Evolutionary conservation across 2,329 filamentous ascomycete species (phyloP).

Genomic region (Zymoseptoria ardabiliae): DNA sequence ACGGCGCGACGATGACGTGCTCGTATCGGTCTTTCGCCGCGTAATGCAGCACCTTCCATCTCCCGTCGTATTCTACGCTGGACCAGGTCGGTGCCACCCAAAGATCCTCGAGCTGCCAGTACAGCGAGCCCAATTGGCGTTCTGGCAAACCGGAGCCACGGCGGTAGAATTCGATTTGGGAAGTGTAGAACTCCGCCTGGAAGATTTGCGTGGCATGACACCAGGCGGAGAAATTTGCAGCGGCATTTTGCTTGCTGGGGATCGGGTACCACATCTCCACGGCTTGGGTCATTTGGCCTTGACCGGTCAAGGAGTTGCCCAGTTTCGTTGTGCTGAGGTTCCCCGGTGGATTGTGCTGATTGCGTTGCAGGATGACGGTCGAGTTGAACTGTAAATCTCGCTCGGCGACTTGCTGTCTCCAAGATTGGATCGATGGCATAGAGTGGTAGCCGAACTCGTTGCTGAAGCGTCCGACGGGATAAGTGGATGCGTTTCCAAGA

Average conservation of each 20-base stretch:
- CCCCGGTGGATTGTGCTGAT: slow-evolving; percentile 52
- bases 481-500: slow-evolving; percentile 49
- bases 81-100: slow-evolving; percentile 56
- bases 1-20: slow-evolving; percentile 52
- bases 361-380: slow-evolving; percentile 47
- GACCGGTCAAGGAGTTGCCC: slow-evolving; percentile 37
- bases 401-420: slow-evolving; percentile 47
- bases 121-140: slow-evolving; percentile 52
- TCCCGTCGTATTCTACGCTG: slow-evolving; percentile 54
- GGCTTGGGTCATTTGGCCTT: slow-evolving; percentile 53
- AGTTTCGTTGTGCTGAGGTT: slow-evolving; percentile 43
- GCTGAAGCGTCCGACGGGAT: slow-evolving; percentile 53
- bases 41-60: slow-evolving; percentile 58
- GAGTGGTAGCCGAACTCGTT: slow-evolving; percentile 59
- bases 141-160: slow-evolving; percentile 51
- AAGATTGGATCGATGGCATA: slow-evolving; percentile 54
- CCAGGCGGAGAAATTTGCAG: slow-evolving; percentile 56
- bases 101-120: slow-evolving; percentile 60
- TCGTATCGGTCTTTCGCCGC: slow-evolving; percentile 51
- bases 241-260: slow-evolving; percentile 45
- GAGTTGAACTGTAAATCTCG: slow-evolving; percentile 53
- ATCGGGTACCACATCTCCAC: slow-evolving; percentile 51
- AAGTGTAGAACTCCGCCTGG: slow-evolving; percentile 56
- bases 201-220: slow-evolving; percentile 56
- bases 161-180: slow-evolving; percentile 55